phyloP scores from a whole-genome alignment of 1,139 yeast species.

The Geotrichum aggregatum region DNA sequence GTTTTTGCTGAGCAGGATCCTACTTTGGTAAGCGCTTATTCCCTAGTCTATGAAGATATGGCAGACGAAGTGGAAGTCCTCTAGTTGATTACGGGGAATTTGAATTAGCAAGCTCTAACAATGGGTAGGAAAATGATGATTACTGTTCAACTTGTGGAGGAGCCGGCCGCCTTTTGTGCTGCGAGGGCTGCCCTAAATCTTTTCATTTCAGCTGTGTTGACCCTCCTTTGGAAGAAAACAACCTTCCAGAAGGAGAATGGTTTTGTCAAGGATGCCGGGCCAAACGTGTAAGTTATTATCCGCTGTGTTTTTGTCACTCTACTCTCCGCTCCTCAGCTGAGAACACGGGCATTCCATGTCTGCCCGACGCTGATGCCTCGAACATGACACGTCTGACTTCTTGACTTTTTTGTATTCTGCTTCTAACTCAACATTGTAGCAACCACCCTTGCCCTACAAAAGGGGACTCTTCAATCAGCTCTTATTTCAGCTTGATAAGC shows the following conservation, averaged over 20 bases:
- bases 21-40: neutral
- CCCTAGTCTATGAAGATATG: neutral
- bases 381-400: too few relatives aligned
- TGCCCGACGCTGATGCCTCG: neutral
- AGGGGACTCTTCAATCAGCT: conserved; percentile 58
- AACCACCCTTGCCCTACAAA: conserved; percentile 37
- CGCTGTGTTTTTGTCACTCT: too few relatives aligned
- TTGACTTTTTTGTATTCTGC: too few relatives aligned
- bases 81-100: neutral
- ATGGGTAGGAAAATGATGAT: conserved; percentile 58
- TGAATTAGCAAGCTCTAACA: neutral
- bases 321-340: too few relatives aligned
- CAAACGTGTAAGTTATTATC: conserved; percentile 22
- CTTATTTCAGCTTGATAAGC: conserved; percentile 51
- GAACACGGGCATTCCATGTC: too few relatives aligned
- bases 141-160: conserved; percentile 86
- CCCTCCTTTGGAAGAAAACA: conserved; percentile 75
- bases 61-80: too few relatives aligned
- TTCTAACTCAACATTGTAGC: conserved; percentile 16
- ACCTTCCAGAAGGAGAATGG: conserved; percentile 88
- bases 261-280: conserved; percentile 66
- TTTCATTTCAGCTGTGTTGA: conserved; percentile 89
- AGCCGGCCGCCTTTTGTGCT: conserved; percentile 82
- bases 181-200: conserved; percentile 88
- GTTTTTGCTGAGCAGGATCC: neutral